Base-by-base conservation (phyloP, 1,284 basidiomycete genomes). In the Cyathus olla region DNA sequence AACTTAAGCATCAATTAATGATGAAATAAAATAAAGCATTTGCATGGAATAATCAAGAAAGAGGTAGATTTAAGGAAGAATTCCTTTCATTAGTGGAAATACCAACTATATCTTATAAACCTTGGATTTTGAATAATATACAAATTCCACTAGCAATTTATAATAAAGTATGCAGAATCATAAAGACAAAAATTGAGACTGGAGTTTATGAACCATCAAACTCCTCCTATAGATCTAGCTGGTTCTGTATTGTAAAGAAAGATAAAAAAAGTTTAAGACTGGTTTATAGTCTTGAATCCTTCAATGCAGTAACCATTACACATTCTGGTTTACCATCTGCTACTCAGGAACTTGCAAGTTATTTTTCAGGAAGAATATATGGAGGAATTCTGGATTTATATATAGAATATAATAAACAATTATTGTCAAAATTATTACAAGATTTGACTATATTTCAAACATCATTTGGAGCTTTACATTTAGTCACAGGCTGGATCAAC, bases 241-340 rank as follows among this genome's bases (percentile, higher is more conserved):
- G 80, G 81, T 85, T 85, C 49, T 82, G 76, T 55, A 74, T 85
- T 0, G n/a, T 72, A 1, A 79, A 80, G 66, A 78, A 76, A 54
- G 72, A 73, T 64, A 70, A 74, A 10, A 68, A 67, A 31, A 64
- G 49, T 17, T 53, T 72, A 2, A 26, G 75, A 5, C 58, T 73
- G 19, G 74, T 82, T 1, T 76, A 80, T 44, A 70, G 65, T 56
- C 62, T 81, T 1, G 71, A 81, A 57, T 76, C 72, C 2, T 64
- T 82, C 0, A 83, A 82, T 55, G 61, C 59, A 15, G 76, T 80
- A 4, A 78, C 75, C 2, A 79, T 83, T 52, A 57, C 53, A 39
- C 61, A 68, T 29, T 65, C 62, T 13, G 66, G 66, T 15, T 13
- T 67, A 3, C 52, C 58, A 6, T 65, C 66, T 5, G 37, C 44